These are phyloP conservation scores for Candida ascalaphidarum DNA, from an alignment of 805 yeast genomes.

Conservation along the genomic window DNA sequence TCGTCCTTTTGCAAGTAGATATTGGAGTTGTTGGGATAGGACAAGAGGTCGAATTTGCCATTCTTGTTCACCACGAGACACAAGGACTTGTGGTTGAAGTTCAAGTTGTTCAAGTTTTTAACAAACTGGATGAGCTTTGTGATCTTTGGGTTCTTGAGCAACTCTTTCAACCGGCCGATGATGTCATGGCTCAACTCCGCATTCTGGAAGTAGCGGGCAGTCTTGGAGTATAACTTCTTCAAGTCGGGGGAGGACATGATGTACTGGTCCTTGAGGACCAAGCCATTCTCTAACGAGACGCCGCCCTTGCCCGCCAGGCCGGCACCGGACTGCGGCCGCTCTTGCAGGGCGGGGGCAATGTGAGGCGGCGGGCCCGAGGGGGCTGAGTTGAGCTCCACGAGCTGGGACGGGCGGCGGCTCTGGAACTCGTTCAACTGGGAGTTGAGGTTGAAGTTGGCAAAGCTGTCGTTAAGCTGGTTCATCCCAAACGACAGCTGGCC, in stretches of 20 bases:
- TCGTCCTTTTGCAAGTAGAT: slow-evolving; percentile 50
- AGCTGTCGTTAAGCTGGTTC: slow-evolving; percentile 28
- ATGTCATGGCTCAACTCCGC: slow-evolving; percentile 17
- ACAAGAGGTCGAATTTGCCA: slow-evolving; percentile 62
- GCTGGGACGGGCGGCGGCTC: slow-evolving; percentile 28
- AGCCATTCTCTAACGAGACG: slow-evolving; percentile 52
- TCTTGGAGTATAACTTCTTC: slow-evolving; percentile 38
- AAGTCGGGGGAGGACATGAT: slow-evolving; percentile 56
- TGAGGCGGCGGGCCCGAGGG: neutral
- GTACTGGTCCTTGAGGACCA: slow-evolving; percentile 44
- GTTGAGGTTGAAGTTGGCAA: slow-evolving; percentile 3
- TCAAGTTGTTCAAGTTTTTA: slow-evolving; percentile 32
- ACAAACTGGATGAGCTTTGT: slow-evolving; percentile 26
- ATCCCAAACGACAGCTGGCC: slow-evolving; percentile 18
- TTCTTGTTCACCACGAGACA: slow-evolving; percentile 50
- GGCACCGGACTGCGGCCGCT: neutral
- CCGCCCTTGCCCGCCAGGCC: slow-evolving; percentile 1
- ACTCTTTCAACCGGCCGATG: slow-evolving; percentile 14
- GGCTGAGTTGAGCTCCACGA: neutral
- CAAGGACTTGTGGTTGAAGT: slow-evolving; percentile 30
- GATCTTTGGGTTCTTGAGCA: slow-evolving; percentile 20
- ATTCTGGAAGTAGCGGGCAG: slow-evolving; percentile 45
- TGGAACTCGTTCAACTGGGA: slow-evolving; percentile 30
- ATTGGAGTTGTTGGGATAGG: slow-evolving; percentile 59
- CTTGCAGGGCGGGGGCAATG: neutral